Evolutionary conservation across 78 protist species (phyloP).

Genomic region (Isochrysis galbana): DNA sequence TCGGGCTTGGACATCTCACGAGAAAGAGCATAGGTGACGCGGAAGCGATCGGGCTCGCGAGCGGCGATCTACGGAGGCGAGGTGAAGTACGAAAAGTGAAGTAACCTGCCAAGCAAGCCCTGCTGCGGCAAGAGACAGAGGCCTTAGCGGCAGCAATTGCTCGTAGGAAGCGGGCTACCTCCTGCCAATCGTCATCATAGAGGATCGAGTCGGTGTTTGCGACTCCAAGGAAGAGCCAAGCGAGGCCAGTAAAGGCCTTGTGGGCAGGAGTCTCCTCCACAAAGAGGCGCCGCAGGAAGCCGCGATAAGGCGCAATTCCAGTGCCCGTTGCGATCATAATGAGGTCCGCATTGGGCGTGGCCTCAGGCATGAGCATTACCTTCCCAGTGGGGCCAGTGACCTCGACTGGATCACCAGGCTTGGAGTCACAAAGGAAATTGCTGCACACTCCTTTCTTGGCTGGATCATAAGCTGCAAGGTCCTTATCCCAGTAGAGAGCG

Average conservation of each 20-base stretch:
- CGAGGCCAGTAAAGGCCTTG: neutral
- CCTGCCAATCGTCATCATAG: neutral
- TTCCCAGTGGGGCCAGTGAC: constrained; percentile 27
- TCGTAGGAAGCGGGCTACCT: neutral
- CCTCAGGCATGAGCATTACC: constrained; percentile 49
- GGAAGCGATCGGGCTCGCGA: neutral
- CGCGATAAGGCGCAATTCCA: constrained; percentile 46
- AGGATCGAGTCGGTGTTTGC: too few species aligned
- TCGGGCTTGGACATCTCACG: neutral
- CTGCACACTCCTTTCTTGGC: constrained; percentile 49
- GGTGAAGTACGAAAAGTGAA: neutral
- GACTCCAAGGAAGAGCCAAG: too few species aligned
- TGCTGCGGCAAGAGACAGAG: constrained; percentile 48
- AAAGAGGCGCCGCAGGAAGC: constrained; percentile 51
- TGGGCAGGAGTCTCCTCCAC: constrained; percentile 33
- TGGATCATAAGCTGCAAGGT: neutral
- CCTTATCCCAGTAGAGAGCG: constrained; percentile 3
- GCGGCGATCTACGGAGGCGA: neutral
- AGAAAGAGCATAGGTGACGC: constrained; percentile 23
- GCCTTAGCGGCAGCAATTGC: neutral
- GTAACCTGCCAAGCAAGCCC: constrained; percentile 24
- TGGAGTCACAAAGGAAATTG: constrained; percentile 25
- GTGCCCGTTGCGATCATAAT: constrained; percentile 53
- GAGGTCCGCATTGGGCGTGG: neutral
- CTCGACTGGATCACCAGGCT: neutral